Conservation (phyloP, 2,329 filamentous ascomycete species). For the Cytospora chrysosperma region DNA sequence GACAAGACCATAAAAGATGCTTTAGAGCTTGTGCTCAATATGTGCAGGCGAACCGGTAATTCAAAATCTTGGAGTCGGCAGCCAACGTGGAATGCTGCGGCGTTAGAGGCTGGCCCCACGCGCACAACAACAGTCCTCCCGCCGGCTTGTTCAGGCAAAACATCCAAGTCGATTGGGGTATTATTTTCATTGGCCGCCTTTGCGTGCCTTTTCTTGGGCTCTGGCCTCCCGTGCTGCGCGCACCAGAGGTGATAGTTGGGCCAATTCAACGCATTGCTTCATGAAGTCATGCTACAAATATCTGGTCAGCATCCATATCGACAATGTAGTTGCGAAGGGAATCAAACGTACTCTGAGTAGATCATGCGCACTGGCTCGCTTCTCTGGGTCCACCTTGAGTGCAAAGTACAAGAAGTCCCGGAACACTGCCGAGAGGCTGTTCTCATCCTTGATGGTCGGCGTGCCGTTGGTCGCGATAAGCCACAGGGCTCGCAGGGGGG, state of each 20-base stretch:
- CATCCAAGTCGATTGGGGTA: slow-evolving; percentile 12
- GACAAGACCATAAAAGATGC: slow-evolving; percentile 3
- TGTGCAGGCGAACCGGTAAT: slow-evolving; percentile 22
- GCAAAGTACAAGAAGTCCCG: slow-evolving; percentile 90
- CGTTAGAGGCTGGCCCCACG: slow-evolving; percentile 3
- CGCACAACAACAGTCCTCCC: not conserved
- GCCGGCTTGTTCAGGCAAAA: slow-evolving; percentile 1
- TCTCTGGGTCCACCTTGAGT: slow-evolving; percentile 94
- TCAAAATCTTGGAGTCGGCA: slow-evolving; percentile 11
- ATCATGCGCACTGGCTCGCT: slow-evolving; percentile 92
- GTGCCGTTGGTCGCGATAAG: slow-evolving; percentile 97
- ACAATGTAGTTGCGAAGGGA: slow-evolving; percentile 32
- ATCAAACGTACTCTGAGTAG: slow-evolving; percentile 71
- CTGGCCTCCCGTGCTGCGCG: slow-evolving; percentile 80
- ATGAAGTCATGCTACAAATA: slow-evolving; percentile 71
- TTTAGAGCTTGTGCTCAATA: slow-evolving; percentile 16
- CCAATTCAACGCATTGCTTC: slow-evolving; percentile 70
- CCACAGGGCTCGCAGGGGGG: slow-evolving; percentile 87
- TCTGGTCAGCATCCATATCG: slow-evolving; percentile 26
- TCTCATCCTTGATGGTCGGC: slow-evolving; percentile 89
- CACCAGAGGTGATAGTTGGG: slow-evolving; percentile 81
- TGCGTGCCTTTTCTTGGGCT: slow-evolving; percentile 78
- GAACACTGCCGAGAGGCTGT: slow-evolving; percentile 77
- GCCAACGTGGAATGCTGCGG: slow-evolving; percentile 12
- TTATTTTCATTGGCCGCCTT: slow-evolving; percentile 45